Conservation (phyloP, 306 rosid species). For the Abrus pulchellus region DNA sequence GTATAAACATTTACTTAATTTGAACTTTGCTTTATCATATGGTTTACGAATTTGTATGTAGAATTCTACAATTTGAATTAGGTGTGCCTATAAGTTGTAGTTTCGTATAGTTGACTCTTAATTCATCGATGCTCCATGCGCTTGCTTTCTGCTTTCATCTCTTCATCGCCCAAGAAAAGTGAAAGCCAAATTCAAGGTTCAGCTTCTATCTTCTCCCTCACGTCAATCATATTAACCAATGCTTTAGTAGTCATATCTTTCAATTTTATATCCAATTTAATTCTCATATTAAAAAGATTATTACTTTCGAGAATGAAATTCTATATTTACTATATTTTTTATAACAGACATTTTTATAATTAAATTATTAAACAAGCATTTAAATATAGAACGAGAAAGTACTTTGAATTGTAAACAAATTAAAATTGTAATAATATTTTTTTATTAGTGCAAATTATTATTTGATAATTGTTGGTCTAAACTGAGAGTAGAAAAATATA, state of each 20-base stretch:
- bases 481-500: too few relatives aligned
- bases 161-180: not conserved
- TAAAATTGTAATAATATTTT: too few relatives aligned
- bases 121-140: not conserved
- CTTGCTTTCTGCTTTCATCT: not conserved
- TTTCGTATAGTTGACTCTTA: not conserved
- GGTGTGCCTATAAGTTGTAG: constrained; percentile 3
- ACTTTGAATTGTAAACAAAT: too few relatives aligned
- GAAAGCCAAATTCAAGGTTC: not conserved
- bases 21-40: not conserved
- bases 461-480: too few relatives aligned
- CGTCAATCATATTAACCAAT: not conserved
- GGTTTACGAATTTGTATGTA: not conserved
- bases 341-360: not conserved
- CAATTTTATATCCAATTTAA: too few relatives aligned
- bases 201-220: not conserved
- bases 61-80: not conserved
- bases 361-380: too few relatives aligned
- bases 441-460: too few relatives aligned
- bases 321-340: not conserved
- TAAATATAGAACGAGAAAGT: too few relatives aligned
- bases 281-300: too few relatives aligned
- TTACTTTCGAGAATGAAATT: too few relatives aligned
- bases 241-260: too few relatives aligned
- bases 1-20: not conserved